These are phyloP conservation scores for Teratosphaeria gauchensis DNA, from an alignment of 2,329 filamentous ascomycete species.

Conservation along the genomic window DNA sequence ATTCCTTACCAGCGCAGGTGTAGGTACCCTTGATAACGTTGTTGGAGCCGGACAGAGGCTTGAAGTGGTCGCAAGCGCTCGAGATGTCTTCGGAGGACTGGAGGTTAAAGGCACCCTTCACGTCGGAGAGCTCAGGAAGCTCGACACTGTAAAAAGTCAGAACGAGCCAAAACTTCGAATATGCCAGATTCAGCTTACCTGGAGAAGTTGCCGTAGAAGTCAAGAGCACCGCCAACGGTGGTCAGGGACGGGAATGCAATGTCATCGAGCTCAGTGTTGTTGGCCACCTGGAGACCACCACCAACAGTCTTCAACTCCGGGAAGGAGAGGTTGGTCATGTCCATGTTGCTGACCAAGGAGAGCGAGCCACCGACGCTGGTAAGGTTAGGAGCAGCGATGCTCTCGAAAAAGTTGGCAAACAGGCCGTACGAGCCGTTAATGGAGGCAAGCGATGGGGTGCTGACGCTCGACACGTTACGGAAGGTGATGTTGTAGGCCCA, in stretches of 20 bases:
- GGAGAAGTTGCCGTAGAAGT: conserved; percentile 75
- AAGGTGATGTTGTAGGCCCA: conserved; percentile 74
- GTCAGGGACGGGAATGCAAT: conserved; percentile 61
- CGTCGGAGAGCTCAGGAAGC: conserved; percentile 47
- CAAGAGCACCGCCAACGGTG: conserved; percentile 68
- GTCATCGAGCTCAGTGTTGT: conserved; percentile 66
- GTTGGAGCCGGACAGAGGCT: conserved; percentile 29
- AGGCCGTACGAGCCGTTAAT: conserved; percentile 77
- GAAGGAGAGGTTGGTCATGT: conserved; percentile 65
- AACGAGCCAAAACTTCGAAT: not conserved
- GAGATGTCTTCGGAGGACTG: conserved; percentile 36
- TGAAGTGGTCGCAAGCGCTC: conserved; percentile 32
- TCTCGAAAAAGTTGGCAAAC: conserved; percentile 63
- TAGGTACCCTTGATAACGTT: conserved; percentile 35
- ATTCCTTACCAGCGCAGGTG: conserved; percentile 32
- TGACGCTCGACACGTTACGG: conserved; percentile 66
- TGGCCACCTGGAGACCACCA: conserved; percentile 76
- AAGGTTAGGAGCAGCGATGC: conserved; percentile 58
- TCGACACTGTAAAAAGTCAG: conserved; percentile 46
- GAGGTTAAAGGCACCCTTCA: conserved; percentile 43
- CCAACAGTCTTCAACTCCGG: conserved; percentile 57
- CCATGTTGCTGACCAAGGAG: conserved; percentile 47
- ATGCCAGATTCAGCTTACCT: conserved; percentile 48
- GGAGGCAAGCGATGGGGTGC: conserved; percentile 59
- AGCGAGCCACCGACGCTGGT: conserved; percentile 53